These are phyloP conservation scores for Kodamaea kaohsiungensis DNA, from an alignment of 805 yeast genomes.

Conservation along the genomic window DNA sequence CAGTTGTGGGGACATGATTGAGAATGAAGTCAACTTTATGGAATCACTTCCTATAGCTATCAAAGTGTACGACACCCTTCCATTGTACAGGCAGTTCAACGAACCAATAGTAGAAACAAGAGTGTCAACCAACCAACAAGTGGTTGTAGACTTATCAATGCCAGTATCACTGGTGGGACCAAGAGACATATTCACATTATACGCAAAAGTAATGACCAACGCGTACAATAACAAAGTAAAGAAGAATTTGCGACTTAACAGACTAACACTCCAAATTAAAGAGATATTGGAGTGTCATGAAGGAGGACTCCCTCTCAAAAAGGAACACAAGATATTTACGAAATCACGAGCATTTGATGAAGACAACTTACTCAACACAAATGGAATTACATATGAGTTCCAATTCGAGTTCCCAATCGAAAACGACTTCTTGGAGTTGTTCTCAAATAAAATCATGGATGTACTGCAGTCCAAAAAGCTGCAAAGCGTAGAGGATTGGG, in stretches of 20 bases:
- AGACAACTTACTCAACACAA: constrained; percentile 22
- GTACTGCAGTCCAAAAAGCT: not conserved
- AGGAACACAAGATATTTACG: constrained; percentile 43
- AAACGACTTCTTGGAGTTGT: constrained; percentile 37
- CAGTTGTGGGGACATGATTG: constrained; percentile 29
- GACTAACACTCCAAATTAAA: constrained; percentile 48
- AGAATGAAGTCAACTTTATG: constrained; percentile 30
- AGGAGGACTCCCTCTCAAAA: constrained; percentile 49
- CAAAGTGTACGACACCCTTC: constrained; percentile 57
- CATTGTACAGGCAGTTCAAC: constrained; percentile 54
- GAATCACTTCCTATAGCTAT: constrained; percentile 52
- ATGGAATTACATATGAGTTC: constrained; percentile 28
- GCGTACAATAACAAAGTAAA: constrained; percentile 28
- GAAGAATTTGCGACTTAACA: constrained; percentile 41
- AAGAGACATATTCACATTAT: constrained; percentile 46
- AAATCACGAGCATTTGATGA: constrained; percentile 29
- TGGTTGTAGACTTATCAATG: constrained; percentile 46
- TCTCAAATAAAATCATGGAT: constrained; percentile 4
- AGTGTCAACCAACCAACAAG: constrained; percentile 50
- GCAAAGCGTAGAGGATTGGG: not conserved
- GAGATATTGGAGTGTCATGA: constrained; percentile 58
- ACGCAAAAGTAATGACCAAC: constrained; percentile 44
- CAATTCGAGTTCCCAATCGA: constrained; percentile 32
- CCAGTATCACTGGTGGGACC: constrained; percentile 62
- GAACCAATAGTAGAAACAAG: constrained; percentile 49